A percentile compares a stretch with the other conserved stretches of the same genome.
phyloP scores from a whole-genome alignment of 1,284 basidiomycete genomes.

The Rhodotorula mucilaginosa region DNA sequence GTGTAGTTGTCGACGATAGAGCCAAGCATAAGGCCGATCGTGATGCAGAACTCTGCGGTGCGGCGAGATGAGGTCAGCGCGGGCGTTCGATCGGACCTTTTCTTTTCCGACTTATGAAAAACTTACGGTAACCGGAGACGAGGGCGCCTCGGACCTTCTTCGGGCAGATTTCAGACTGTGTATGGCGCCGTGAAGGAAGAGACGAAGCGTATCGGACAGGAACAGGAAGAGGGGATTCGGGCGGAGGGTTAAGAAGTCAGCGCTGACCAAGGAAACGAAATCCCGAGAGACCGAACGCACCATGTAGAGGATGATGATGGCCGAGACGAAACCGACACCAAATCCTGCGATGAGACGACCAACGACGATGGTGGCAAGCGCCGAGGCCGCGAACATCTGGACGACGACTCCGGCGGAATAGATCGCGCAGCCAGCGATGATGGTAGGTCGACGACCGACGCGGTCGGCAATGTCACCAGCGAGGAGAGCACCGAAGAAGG shows the following conservation, averaged over 20 bases:
- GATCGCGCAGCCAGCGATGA: slow-evolving; percentile 49
- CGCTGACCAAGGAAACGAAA: not conserved
- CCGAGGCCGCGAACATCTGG: slow-evolving; percentile 44
- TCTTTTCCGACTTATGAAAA: no score
- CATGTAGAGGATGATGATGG: slow-evolving; percentile 50
- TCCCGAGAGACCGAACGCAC: not conserved
- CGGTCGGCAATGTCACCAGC: slow-evolving; percentile 31
- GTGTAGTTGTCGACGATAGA: slow-evolving; percentile 57
- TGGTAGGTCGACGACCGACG: slow-evolving; percentile 31
- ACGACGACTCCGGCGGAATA: slow-evolving; percentile 53
- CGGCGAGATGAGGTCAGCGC: not conserved
- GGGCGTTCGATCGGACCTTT: no score
- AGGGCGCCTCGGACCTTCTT: slow-evolving; percentile 41
- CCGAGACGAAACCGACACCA: slow-evolving; percentile 55
- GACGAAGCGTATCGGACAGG: no score
- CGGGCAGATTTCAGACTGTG: slow-evolving; percentile 35
- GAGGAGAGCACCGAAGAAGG: slow-evolving; percentile 32
- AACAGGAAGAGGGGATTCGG: no score
- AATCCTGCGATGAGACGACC: slow-evolving; percentile 54
- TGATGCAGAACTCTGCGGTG: slow-evolving; percentile 27
- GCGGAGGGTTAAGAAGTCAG: no score
- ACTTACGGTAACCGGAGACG: slow-evolving; percentile 37
- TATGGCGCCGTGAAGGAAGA: not conserved
- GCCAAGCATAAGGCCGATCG: slow-evolving; percentile 36
- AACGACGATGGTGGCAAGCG: slow-evolving; percentile 47